A percentile compares a stretch with the other conserved stretches of the same genome.
Conservation (phyloP, 2,329 filamentous ascomycete genomes). For the Simplicillium aogashimaense region DNA sequence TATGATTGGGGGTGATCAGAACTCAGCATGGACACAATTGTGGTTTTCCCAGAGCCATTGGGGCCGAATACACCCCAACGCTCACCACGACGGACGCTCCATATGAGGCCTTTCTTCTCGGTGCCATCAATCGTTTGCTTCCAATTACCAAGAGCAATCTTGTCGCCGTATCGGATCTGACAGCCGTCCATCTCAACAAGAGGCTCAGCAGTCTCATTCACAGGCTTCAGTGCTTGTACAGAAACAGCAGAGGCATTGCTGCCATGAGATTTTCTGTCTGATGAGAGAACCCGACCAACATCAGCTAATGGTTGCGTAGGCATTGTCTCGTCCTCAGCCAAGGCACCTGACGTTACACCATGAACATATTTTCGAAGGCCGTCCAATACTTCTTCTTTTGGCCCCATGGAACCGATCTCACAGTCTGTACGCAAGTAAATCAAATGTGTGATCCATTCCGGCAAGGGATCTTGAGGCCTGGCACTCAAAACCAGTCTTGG, state of each 20-base stretch:
- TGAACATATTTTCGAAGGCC: slow-evolving; percentile 37
- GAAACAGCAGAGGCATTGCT: slow-evolving; percentile 4
- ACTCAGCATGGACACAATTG: slow-evolving; percentile 80
- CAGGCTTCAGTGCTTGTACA: slow-evolving; percentile 11
- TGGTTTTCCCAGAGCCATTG: slow-evolving; percentile 94
- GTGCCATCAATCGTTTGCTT: slow-evolving; percentile 38
- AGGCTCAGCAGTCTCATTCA: slow-evolving; percentile 44
- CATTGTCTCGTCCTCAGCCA: slow-evolving; percentile 35
- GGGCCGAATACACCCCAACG: slow-evolving; percentile 89
- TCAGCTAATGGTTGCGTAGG: slow-evolving; percentile 38
- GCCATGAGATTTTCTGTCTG: slow-evolving; percentile 8
- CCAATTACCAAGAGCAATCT: slow-evolving; percentile 76
- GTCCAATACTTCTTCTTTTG: slow-evolving; percentile 51
- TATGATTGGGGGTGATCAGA: slow-evolving; percentile 96
- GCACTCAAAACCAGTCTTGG: slow-evolving; percentile 71
- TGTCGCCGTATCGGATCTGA: slow-evolving; percentile 68
- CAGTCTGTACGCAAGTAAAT: slow-evolving; percentile 61
- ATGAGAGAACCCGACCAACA: slow-evolving; percentile 34
- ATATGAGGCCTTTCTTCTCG: slow-evolving; percentile 57
- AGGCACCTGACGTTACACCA: slow-evolving; percentile 31
- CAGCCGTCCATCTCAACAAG: slow-evolving; percentile 84
- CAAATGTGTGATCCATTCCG: slow-evolving; percentile 83
- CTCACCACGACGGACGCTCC: slow-evolving; percentile 74
- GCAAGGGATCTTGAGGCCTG: slow-evolving; percentile 76
- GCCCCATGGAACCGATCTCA: slow-evolving; percentile 54